Evolutionary conservation across 2,329 filamentous ascomycete species (phyloP).

Genomic region (Stagonosporopsis chrysanthemi): DNA sequence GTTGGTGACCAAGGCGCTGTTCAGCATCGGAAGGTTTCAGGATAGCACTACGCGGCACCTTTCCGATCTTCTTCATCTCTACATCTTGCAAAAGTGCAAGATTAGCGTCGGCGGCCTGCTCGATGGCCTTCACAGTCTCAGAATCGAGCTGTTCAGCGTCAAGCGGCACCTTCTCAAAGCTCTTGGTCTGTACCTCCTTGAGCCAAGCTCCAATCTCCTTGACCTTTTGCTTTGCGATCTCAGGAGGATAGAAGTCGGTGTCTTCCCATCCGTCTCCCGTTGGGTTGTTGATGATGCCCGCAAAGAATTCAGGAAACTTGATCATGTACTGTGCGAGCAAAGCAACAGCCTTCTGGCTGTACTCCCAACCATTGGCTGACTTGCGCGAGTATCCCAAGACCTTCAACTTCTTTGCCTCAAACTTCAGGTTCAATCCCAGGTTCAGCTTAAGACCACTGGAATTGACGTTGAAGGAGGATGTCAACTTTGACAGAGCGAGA

Average conservation of each 20-base stretch:
- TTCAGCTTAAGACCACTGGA: constrained; percentile 86
- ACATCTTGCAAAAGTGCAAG: constrained; percentile 41
- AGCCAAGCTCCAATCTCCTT: constrained; percentile 96
- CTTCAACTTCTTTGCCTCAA: constrained; percentile 93
- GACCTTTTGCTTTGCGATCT: constrained; percentile 77
- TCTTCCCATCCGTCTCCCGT: constrained; percentile 84
- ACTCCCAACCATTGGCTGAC: constrained; percentile 89
- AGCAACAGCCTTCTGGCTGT: constrained; percentile 82
- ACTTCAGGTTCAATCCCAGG: constrained; percentile 93
- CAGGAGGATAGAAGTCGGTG: constrained; percentile 82
- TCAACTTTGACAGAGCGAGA: constrained; percentile 92
- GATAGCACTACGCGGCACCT: constrained; percentile 84
- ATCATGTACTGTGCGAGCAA: constrained; percentile 90
- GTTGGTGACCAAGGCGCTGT: constrained; percentile 85
- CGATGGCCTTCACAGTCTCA: constrained; percentile 81
- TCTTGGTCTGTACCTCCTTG: constrained; percentile 88
- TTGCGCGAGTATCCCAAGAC: constrained; percentile 95
- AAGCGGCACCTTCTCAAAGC: constrained; percentile 92
- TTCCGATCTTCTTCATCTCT: constrained; percentile 74
- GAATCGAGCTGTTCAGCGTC: constrained; percentile 97
- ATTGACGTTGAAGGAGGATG: constrained; percentile 87
- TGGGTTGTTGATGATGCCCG: constrained; percentile 83
- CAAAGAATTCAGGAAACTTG: constrained; percentile 94
- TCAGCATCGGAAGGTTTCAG: constrained; percentile 97
- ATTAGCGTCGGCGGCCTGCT: constrained; percentile 72